A percentile compares a stretch with the other conserved stretches of the same genome.
These are phyloP conservation scores for Tetrapisispora iriomotensis DNA, from an alignment of 805 yeast species.

Conservation along the genomic window DNA sequence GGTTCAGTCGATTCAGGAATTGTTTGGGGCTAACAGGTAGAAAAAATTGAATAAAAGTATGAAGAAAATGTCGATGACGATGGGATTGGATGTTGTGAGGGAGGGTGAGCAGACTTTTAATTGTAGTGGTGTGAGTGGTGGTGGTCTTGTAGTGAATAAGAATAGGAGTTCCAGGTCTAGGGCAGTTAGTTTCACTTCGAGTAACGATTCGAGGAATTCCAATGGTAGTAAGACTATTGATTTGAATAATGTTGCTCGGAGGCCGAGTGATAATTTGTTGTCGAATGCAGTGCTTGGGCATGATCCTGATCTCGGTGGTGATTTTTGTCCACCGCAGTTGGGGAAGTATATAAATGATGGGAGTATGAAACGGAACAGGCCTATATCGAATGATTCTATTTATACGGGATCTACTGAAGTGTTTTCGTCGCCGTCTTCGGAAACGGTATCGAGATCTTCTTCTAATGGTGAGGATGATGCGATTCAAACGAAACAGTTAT, in stretches of 20 bases:
- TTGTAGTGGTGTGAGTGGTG: no score
- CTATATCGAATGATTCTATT: slow-evolving; percentile 23
- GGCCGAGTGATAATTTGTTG: slow-evolving; percentile 28
- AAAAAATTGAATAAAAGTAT: no score
- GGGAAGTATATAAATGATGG: slow-evolving; percentile 2
- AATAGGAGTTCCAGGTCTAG: no score
- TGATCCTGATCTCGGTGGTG: not conserved
- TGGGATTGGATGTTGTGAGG: no score
- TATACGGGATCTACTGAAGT: slow-evolving; percentile 20
- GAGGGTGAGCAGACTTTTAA: no score
- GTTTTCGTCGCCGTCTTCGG: slow-evolving; percentile 23
- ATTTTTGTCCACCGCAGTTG: slow-evolving; percentile 16
- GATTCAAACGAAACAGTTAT: slow-evolving; percentile 3
- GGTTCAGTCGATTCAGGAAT: no score
- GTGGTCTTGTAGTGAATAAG: no score
- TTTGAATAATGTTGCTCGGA: slow-evolving; percentile 19
- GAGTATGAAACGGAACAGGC: slow-evolving; percentile 15
- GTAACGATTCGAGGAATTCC: not conserved
- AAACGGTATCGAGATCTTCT: slow-evolving; percentile 19
- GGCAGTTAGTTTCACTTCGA: not conserved
- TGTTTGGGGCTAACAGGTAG: no score
- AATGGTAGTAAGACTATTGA: slow-evolving; percentile 16
- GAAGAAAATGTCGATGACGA: no score
- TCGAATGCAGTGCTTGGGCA: slow-evolving; percentile 9
- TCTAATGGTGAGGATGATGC: slow-evolving; percentile 18